Conservation (phyloP, 2,329 filamentous ascomycete species). For the Claviceps citrina region DNA sequence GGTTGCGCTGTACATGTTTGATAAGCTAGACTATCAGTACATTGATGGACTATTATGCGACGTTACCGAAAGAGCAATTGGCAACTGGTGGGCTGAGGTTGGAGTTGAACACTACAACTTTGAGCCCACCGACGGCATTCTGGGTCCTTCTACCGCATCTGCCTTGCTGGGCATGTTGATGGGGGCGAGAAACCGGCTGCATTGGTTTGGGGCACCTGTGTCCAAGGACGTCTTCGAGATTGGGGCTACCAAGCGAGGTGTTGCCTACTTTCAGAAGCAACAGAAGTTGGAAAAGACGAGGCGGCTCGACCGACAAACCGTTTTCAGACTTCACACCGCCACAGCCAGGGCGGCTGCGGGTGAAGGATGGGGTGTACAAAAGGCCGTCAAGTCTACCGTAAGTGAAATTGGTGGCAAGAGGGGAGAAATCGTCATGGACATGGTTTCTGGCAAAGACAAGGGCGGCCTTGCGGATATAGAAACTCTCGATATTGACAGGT, state of each 20-base stretch:
- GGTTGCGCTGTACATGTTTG: conserved; percentile 73
- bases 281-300: conserved; percentile 66
- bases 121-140: conserved; percentile 80
- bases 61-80: conserved; percentile 75
- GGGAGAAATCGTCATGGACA: conserved; percentile 89
- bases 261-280: conserved; percentile 78
- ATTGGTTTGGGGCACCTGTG: conserved; percentile 70
- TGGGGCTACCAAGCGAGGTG: conserved; percentile 64
- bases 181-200: conserved; percentile 77
- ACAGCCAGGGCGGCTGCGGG: conserved; percentile 82
- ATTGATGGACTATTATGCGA: conserved; percentile 88
- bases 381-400: conserved; percentile 88
- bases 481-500: conserved; percentile 74
- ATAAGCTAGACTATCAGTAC: conserved; percentile 73
- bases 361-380: conserved; percentile 82
- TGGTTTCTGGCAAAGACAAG: conserved; percentile 75
- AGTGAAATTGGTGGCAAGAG: conserved; percentile 87
- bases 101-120: conserved; percentile 84
- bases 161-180: conserved; percentile 76
- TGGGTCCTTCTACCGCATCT: conserved; percentile 83
- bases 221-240: conserved; percentile 87
- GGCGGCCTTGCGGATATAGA: conserved; percentile 85
- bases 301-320: conserved; percentile 66
- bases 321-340: conserved; percentile 64
- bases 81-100: conserved; percentile 92